phyloP scores from a whole-genome alignment of 148 eudicot genomes.

The Camellia granthamiana region DNA sequence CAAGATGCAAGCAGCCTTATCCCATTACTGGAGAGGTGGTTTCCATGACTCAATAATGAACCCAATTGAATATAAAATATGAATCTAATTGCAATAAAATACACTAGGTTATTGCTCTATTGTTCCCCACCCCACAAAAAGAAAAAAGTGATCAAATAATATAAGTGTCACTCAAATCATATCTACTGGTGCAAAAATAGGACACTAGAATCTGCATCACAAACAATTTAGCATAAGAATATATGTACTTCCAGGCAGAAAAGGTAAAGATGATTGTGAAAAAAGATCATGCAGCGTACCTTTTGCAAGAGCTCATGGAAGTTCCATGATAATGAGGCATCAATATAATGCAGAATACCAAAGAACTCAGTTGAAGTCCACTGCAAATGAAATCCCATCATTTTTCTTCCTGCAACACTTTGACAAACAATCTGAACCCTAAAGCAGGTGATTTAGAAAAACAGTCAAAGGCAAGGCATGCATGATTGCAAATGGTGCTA shows the following conservation, averaged over 20 bases:
- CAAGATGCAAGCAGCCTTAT: too few species aligned
- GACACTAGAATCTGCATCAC: not conserved
- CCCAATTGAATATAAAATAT: not conserved
- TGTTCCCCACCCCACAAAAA: slow-evolving; percentile 1
- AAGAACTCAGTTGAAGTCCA: not conserved
- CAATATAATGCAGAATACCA: not conserved
- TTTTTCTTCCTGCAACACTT: not conserved
- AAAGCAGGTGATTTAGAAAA: not conserved
- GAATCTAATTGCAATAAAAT: not conserved
- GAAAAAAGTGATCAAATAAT: not conserved
- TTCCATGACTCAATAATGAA: too few species aligned
- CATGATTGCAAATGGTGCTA: too few species aligned
- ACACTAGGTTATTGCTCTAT: not conserved
- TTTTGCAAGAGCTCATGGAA: not conserved
- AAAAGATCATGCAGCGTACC: not conserved
- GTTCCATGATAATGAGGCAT: not conserved
- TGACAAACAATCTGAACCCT: not conserved
- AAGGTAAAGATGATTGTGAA: not conserved
- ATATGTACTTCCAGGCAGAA: slow-evolving; percentile 7
- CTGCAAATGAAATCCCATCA: not conserved
- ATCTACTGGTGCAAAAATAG: not conserved
- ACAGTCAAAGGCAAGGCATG: not conserved
- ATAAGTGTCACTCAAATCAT: not conserved
- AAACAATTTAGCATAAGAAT: not conserved
- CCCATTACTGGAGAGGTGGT: too few species aligned